phyloP scores from a whole-genome alignment of 192 early-diverging fungal genomes.

The Backusella psychrophila region DNA sequence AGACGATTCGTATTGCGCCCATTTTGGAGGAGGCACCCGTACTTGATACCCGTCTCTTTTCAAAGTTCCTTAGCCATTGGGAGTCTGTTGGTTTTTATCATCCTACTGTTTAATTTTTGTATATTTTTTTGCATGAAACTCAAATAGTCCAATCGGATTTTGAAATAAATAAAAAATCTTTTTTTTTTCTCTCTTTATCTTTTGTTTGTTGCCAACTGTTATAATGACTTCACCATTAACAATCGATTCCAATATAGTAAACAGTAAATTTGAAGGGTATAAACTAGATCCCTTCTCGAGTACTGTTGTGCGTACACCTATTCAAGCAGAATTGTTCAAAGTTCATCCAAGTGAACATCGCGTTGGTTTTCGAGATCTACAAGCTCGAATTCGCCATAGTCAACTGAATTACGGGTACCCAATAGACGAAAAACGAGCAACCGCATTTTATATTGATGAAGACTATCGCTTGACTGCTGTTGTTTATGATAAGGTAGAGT shows the following conservation, averaged over 20 bases:
- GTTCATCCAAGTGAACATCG: constrained; percentile 41
- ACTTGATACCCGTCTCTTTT: background rate
- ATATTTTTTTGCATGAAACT: too few relatives aligned
- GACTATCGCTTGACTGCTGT: constrained; percentile 34
- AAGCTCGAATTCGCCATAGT: constrained; percentile 61
- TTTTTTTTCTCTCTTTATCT: background rate
- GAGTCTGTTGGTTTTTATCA: constrained; percentile 15
- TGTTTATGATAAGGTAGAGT: constrained; percentile 36
- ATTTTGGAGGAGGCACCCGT: background rate
- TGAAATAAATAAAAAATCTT: background rate
- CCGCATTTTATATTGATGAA: constrained; percentile 39
- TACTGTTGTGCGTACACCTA: constrained; percentile 10
- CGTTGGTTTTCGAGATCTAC: constrained; percentile 64
- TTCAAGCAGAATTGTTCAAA: constrained; percentile 34
- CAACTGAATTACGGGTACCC: constrained; percentile 57
- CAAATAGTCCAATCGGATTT: background rate
- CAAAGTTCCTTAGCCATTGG: constrained; percentile 11
- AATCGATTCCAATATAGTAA: constrained; percentile 45
- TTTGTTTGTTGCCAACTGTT: background rate
- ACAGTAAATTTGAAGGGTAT: constrained; percentile 72
- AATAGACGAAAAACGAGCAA: background rate
- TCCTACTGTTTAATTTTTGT: too few relatives aligned
- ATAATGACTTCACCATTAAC: background rate
- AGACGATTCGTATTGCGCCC: background rate
- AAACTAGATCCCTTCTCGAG: constrained; percentile 59